phyloP scores from a whole-genome alignment of 208 protist genomes.

The Crithidia brevicula region DNA sequence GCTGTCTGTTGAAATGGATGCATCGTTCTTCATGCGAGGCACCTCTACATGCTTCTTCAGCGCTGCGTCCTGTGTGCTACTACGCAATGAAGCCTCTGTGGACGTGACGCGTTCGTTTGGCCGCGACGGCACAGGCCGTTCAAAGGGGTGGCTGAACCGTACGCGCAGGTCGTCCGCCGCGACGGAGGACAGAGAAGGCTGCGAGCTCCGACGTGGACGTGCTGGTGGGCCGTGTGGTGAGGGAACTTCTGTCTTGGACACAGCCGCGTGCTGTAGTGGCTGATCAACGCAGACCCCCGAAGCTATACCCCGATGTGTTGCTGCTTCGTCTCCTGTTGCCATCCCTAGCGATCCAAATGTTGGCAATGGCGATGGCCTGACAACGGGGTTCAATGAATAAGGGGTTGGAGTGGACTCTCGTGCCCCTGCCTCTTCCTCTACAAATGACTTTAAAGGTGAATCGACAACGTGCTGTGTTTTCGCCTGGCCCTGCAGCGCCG shows the following conservation, averaged over 20 bases:
- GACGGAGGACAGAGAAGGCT: neutral
- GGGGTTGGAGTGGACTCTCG: neutral
- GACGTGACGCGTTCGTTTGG: too few relatives aligned
- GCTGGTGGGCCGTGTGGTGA: constrained; percentile 5
- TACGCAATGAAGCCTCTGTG: too few relatives aligned
- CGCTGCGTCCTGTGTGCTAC: too few relatives aligned
- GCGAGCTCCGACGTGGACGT: constrained; percentile 20
- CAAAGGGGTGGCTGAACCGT: neutral
- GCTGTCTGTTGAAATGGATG: neutral
- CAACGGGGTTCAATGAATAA: neutral
- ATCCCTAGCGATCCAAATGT: neutral
- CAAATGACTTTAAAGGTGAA: neutral
- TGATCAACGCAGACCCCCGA: too few relatives aligned
- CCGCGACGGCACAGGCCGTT: too few relatives aligned
- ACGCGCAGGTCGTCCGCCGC: neutral
- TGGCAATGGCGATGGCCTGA: neutral
- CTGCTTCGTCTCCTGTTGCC: neutral
- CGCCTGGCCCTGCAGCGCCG: constrained; percentile 7
- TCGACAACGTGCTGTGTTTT: neutral
- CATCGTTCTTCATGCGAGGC: neutral
- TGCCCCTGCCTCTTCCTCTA: neutral
- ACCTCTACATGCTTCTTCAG: too few relatives aligned
- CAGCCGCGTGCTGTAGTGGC: too few relatives aligned
- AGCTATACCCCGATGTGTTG: neutral
- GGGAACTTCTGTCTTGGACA: neutral